Evolutionary conservation across 768 basidiomycete genomes (phyloP).

Genomic region (Asterophora parasitica): DNA sequence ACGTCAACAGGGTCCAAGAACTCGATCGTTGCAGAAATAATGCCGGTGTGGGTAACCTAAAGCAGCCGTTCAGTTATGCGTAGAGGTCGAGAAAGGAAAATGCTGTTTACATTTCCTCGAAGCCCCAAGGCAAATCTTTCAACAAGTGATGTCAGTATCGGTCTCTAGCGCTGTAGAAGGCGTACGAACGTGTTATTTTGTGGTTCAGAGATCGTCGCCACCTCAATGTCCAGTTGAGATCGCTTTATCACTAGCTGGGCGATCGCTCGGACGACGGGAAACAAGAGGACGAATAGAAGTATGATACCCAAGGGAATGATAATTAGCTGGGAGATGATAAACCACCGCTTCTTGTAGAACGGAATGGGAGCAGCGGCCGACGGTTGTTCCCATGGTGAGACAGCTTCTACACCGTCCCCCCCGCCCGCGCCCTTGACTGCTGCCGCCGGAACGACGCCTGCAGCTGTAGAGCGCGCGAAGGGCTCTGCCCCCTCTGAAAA

Average conservation of each 20-base stretch:
- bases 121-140: conserved; percentile 48
- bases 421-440: conserved; percentile 12
- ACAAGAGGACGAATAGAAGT: conserved; percentile 62
- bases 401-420: conserved; percentile 14
- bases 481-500: conserved; percentile 20
- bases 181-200: conserved; percentile 51
- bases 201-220: conserved; percentile 46
- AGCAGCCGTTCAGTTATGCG: not conserved
- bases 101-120: conserved; percentile 42
- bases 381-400: conserved; percentile 13
- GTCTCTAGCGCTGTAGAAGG: not conserved
- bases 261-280: conserved; percentile 64
- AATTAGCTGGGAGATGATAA: conserved; percentile 55
- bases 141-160: not conserved
- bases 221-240: conserved; percentile 47
- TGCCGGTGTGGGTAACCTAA: conserved; percentile 63
- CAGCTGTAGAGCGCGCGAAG: conserved; percentile 19
- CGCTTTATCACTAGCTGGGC: conserved; percentile 60
- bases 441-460: conserved; percentile 15
- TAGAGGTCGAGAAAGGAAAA: too few species aligned
- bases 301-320: conserved; percentile 50
- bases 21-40: conserved; percentile 56
- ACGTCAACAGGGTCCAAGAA: conserved; percentile 57
- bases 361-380: conserved; percentile 26
- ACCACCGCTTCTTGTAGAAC: conserved; percentile 59